A percentile compares a stretch with the other conserved stretches of the same genome.
phyloP scores from a whole-genome alignment of 768 basidiomycete genomes.

The Boletus huronensis region DNA sequence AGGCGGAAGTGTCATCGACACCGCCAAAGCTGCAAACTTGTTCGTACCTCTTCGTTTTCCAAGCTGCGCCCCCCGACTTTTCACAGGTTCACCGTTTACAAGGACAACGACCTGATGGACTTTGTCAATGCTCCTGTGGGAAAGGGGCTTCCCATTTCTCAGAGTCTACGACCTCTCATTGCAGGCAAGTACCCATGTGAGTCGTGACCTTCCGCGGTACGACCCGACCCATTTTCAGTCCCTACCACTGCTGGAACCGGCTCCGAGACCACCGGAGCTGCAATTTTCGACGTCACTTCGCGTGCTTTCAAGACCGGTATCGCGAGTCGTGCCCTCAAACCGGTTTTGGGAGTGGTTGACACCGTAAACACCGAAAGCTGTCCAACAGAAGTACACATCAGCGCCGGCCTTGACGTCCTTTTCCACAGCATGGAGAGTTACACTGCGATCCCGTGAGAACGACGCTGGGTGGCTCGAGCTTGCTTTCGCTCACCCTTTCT shows the following conservation, averaged over 20 bases:
- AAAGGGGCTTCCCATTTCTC: slow-evolving; percentile 79
- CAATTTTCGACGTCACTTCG: slow-evolving; percentile 91
- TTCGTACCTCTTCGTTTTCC: slow-evolving; percentile 32
- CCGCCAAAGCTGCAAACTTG: slow-evolving; percentile 93
- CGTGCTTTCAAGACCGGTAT: slow-evolving; percentile 96
- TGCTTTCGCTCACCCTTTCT: slow-evolving; percentile 6
- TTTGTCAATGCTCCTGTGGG: slow-evolving; percentile 97
- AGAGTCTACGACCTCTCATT: slow-evolving; percentile 77
- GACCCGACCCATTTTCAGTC: slow-evolving; percentile 33
- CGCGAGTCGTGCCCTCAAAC: slow-evolving; percentile 87
- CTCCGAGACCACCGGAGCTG: slow-evolving; percentile 92
- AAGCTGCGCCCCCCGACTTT: background rate
- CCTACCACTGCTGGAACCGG: slow-evolving; percentile 86
- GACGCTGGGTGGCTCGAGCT: background rate
- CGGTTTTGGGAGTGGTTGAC: slow-evolving; percentile 83
- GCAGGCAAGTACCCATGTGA: slow-evolving; percentile 48
- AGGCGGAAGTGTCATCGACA: slow-evolving; percentile 95
- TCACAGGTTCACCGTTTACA: slow-evolving; percentile 80
- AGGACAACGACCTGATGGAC: slow-evolving; percentile 89
- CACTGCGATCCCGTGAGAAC: slow-evolving; percentile 82
- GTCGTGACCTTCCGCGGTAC: background rate
- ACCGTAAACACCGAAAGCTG: slow-evolving; percentile 89
- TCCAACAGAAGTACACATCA: slow-evolving; percentile 89
- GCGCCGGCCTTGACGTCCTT: slow-evolving; percentile 90
- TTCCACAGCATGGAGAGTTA: slow-evolving; percentile 96